These are phyloP conservation scores for Suillus sp. DNA, from an alignment of 768 basidiomycete species.

Conservation along the genomic window DNA sequence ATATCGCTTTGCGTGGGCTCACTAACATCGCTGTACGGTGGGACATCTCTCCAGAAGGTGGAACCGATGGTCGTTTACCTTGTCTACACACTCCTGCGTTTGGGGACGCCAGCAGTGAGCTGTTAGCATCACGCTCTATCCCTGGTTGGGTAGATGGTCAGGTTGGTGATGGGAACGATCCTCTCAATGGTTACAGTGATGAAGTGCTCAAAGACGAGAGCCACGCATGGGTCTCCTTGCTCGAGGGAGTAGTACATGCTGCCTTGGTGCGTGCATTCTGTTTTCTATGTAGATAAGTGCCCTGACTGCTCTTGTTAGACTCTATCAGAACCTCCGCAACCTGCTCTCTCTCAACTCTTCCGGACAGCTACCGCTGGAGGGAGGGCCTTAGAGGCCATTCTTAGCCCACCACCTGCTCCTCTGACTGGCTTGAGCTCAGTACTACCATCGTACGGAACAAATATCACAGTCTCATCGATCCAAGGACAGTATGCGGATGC, in stretches of 20 bases:
- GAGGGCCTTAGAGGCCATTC: conserved; percentile 46
- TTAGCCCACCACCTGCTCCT: conserved; percentile 70
- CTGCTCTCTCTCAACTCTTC: conserved; percentile 45
- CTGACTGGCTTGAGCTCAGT: conserved; percentile 67
- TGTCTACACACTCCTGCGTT: conserved; percentile 59
- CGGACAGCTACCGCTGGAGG: conserved; percentile 34
- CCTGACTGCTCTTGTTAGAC: conserved; percentile 38
- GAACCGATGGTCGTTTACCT: conserved; percentile 67
- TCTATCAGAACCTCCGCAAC: conserved; percentile 41
- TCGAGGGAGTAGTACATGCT: conserved; percentile 77
- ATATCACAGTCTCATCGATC: conserved; percentile 52
- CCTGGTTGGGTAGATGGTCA: conserved; percentile 72
- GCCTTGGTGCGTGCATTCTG: conserved; percentile 55
- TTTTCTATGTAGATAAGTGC: conserved; percentile 2
- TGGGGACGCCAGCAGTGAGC: conserved; percentile 40
- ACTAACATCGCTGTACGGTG: conserved; percentile 56
- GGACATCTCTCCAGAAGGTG: conserved; percentile 72
- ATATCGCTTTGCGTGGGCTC: conserved; percentile 60
- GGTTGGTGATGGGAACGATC: conserved; percentile 41
- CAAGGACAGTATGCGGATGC: conserved; percentile 69
- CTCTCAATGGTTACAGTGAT: conserved; percentile 70
- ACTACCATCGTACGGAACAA: conserved; percentile 61
- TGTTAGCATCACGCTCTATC: conserved; percentile 68
- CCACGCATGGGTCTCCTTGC: conserved; percentile 77
- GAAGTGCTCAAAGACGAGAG: conserved; percentile 67